Evolutionary conservation across 2,329 filamentous ascomycete species (phyloP).

Genomic region (Colletotrichum tofieldiae): DNA sequence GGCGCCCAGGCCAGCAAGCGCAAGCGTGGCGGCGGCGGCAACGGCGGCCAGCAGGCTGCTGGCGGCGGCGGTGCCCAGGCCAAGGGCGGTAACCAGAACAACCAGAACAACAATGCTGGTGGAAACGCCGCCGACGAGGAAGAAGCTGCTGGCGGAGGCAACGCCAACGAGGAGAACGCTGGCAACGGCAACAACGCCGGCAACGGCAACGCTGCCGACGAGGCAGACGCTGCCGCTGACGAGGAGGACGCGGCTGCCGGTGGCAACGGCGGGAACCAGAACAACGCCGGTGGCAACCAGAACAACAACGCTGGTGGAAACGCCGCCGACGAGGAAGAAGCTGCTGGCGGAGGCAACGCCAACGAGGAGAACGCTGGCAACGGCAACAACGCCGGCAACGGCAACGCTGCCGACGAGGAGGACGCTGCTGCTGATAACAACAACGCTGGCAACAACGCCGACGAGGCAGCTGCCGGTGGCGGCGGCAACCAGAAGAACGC

Average conservation of each 20-base stretch:
- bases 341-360: not conserved
- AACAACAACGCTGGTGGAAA: not conserved
- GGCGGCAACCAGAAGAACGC: not conserved
- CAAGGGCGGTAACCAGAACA: not conserved
- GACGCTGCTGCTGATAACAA: not conserved
- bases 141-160: not conserved
- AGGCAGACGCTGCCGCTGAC: not conserved
- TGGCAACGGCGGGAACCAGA: not conserved
- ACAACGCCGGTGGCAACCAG: not conserved
- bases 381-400: not conserved
- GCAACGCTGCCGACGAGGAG: not conserved
- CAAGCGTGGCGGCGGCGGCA: slow-evolving; percentile 14
- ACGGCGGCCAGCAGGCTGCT: slow-evolving; percentile 14
- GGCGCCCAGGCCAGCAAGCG: slow-evolving; percentile 8
- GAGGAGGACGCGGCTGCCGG: slow-evolving; percentile 2
- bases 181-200: not conserved
- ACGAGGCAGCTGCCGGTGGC: not conserved
- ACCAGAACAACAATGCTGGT: not conserved
- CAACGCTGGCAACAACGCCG: not conserved
- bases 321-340: not conserved
- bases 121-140: not conserved
- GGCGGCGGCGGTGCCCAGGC: slow-evolving; percentile 10
- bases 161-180: not conserved
- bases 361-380: not conserved
- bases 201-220: slow-evolving; percentile 3